Conservation (phyloP, 2,329 filamentous ascomycete genomes). For the Orbilia ellipsospora region DNA sequence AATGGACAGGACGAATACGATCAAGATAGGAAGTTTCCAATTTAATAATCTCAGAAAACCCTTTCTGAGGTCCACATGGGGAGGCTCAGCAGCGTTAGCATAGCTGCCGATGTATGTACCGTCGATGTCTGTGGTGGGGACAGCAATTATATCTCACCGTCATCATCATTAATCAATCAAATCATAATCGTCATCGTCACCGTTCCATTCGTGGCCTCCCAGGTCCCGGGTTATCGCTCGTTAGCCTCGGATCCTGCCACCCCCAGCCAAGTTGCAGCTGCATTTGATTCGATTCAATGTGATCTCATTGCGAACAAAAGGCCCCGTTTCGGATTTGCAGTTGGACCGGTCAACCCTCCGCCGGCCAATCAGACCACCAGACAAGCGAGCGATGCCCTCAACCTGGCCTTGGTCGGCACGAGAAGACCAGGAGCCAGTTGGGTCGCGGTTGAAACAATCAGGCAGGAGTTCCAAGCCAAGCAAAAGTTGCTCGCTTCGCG, state of each 20-base stretch:
- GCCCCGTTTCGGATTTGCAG: slow-evolving; percentile 44
- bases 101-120: no score
- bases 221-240: slow-evolving; percentile 26
- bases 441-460: slow-evolving; percentile 5
- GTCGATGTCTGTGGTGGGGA: slow-evolving; percentile 10
- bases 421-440: neutral
- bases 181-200: no score
- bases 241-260: neutral
- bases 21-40: no score
- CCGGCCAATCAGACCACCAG: slow-evolving; percentile 34
- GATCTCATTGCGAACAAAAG: slow-evolving; percentile 30
- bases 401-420: neutral
- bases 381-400: slow-evolving; percentile 39
- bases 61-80: no score
- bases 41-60: no score
- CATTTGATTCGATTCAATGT: slow-evolving; percentile 14
- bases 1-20: no score
- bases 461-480: slow-evolving; percentile 28
- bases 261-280: neutral
- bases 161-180: neutral
- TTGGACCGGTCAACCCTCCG: slow-evolving; percentile 24
- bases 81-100: no score
- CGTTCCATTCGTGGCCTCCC: slow-evolving; percentile 2
- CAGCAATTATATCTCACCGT: neutral
- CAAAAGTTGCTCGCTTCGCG: slow-evolving; percentile 16